Conservation (phyloP, 768 basidiomycete genomes). For the Rickenella mellea region DNA sequence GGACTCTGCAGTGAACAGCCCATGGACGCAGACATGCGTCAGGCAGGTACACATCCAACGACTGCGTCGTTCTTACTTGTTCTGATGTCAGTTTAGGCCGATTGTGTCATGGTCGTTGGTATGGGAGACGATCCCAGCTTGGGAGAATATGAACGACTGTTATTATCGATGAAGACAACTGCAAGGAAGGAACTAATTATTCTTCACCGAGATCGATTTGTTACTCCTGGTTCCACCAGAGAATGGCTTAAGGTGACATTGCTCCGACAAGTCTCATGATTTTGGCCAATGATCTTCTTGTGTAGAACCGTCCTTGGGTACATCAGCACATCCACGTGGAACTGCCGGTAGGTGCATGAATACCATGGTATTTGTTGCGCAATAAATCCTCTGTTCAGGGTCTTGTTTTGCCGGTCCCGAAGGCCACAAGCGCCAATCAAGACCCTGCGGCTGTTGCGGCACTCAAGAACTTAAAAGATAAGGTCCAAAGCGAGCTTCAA, state of each 20-base stretch:
- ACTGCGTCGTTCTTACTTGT: neutral
- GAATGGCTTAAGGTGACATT: conserved; percentile 85
- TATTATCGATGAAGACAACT: conserved; percentile 94
- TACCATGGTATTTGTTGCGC: conserved; percentile 4
- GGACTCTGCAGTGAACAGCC: conserved; percentile 87
- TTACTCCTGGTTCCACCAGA: conserved; percentile 83
- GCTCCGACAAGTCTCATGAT: neutral
- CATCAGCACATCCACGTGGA: conserved; percentile 96
- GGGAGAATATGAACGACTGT: conserved; percentile 89
- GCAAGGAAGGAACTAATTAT: conserved; percentile 96
- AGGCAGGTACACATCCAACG: conserved; percentile 54
- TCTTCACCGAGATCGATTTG: conserved; percentile 84
- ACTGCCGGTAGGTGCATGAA: conserved; percentile 45
- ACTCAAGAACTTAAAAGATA: conserved; percentile 86
- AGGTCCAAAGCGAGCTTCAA: conserved; percentile 81
- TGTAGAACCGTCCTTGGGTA: conserved; percentile 87
- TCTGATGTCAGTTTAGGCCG: conserved; percentile 42
- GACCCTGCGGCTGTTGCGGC: conserved; percentile 86
- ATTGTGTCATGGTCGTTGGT: conserved; percentile 89
- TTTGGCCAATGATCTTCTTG: neutral
- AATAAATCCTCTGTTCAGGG: conserved; percentile 37
- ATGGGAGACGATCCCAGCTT: conserved; percentile 86
- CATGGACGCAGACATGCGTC: conserved; percentile 98
- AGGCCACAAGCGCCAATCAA: conserved; percentile 47
- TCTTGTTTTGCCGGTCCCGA: conserved; percentile 54